phyloP scores from a whole-genome alignment of 805 yeast species.

The Zygosaccharomyces kombuchaensis region DNA sequence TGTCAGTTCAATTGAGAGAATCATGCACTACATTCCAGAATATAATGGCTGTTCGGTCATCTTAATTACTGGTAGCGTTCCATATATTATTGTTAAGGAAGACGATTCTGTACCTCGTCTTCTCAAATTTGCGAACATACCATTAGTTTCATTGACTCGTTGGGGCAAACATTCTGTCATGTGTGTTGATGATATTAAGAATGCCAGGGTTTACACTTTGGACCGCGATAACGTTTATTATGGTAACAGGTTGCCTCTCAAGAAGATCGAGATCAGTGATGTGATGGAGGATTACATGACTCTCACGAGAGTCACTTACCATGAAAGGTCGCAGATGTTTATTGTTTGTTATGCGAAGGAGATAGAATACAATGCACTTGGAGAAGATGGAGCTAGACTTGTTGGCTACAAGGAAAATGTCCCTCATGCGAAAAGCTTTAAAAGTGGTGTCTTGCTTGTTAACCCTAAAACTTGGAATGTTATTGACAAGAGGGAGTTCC shows the following conservation, averaged over 20 bases:
- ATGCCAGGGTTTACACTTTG: slow-evolving; percentile 52
- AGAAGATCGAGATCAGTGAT: slow-evolving; percentile 45
- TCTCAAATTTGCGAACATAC: slow-evolving; percentile 59
- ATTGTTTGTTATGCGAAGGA: slow-evolving; percentile 57
- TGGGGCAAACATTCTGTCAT: slow-evolving; percentile 46
- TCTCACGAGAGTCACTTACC: slow-evolving; percentile 62
- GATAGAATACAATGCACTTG: slow-evolving; percentile 59
- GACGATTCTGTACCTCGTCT: slow-evolving; percentile 60
- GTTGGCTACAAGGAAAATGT: slow-evolving; percentile 48
- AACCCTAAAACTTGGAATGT: slow-evolving; percentile 75
- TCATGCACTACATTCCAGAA: slow-evolving; percentile 53
- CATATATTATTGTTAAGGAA: slow-evolving; percentile 64
- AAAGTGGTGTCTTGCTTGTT: slow-evolving; percentile 58
- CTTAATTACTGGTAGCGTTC: slow-evolving; percentile 68
- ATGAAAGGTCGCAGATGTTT: slow-evolving; percentile 58
- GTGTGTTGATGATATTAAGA: slow-evolving; percentile 64
- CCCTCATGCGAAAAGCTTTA: slow-evolving; percentile 53
- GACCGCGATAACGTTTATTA: slow-evolving; percentile 42
- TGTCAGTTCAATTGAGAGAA: slow-evolving; percentile 59
- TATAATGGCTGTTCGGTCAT: slow-evolving; percentile 56
- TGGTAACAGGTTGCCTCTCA: slow-evolving; percentile 58
- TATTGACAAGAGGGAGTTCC: slow-evolving; percentile 64
- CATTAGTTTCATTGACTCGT: slow-evolving; percentile 54
- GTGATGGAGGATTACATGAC: slow-evolving; percentile 38
- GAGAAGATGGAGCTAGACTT: slow-evolving; percentile 66